Conservation (phyloP, 176 grass and related monocot species). For the Leersia perrieri region DNA sequence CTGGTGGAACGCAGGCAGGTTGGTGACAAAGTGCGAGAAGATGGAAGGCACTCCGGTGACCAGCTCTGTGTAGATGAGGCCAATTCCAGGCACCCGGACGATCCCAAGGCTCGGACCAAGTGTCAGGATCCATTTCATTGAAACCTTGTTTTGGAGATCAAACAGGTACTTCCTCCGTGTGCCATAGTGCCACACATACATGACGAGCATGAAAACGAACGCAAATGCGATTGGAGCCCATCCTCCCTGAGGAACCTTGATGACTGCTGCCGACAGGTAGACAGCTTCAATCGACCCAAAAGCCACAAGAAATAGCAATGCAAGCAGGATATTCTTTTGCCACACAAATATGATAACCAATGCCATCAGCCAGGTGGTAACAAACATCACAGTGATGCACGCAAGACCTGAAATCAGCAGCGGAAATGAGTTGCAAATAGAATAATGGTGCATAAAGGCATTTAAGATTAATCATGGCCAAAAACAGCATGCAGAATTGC, state of each 20-base stretch:
- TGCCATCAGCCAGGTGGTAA: slow-evolving; percentile 69
- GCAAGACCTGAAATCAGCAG: slow-evolving; percentile 53
- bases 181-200: slow-evolving; percentile 83
- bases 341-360: slow-evolving; percentile 72
- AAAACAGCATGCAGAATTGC: background rate
- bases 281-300: slow-evolving; percentile 51
- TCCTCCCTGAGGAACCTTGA: slow-evolving; percentile 69
- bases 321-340: slow-evolving; percentile 45
- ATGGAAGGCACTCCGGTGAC: slow-evolving; percentile 70
- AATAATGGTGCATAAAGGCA: background rate
- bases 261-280: slow-evolving; percentile 53
- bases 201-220: slow-evolving; percentile 57
- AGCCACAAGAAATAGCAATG: slow-evolving; percentile 46
- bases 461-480: slow-evolving; percentile 9
- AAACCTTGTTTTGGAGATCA: slow-evolving; percentile 83
- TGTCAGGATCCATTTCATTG: slow-evolving; percentile 73
- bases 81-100: slow-evolving; percentile 70
- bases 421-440: background rate
- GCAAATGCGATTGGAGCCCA: slow-evolving; percentile 59
- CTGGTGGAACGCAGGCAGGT: slow-evolving; percentile 75
- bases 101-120: slow-evolving; percentile 76
- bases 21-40: slow-evolving; percentile 81
- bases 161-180: slow-evolving; percentile 55
- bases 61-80: slow-evolving; percentile 72
- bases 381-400: slow-evolving; percentile 65